phyloP scores from a whole-genome alignment of 306 rosid genomes.

The Pyrus bretschneideri region DNA sequence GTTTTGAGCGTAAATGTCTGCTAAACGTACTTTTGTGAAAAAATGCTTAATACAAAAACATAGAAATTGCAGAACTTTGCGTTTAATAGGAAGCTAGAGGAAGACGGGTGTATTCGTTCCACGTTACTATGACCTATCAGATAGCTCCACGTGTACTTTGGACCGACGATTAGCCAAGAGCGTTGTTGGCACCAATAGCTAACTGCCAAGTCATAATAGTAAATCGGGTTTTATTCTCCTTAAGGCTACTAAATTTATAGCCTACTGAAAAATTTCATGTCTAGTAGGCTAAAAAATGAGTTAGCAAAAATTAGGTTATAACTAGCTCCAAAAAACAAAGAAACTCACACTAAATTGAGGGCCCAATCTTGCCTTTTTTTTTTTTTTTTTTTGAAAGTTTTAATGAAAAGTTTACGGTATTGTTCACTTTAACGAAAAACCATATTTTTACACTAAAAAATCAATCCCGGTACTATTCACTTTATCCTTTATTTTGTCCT shows the following conservation, averaged over 20 bases:
- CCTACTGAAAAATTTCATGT: background rate
- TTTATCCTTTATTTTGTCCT: too few relatives aligned
- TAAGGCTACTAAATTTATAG: background rate
- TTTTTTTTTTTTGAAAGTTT: too few relatives aligned
- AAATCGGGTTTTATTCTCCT: too few relatives aligned
- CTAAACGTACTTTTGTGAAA: background rate
- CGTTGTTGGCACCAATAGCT: background rate
- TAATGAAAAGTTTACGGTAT: too few relatives aligned
- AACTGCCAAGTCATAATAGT: slow-evolving; percentile 9
- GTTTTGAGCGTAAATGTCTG: background rate
- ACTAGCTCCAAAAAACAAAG: too few relatives aligned
- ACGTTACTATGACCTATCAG: slow-evolving; percentile 41
- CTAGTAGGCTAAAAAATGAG: too few relatives aligned
- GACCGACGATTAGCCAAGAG: background rate
- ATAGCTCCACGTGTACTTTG: slow-evolving; percentile 27
- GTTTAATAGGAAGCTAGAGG: background rate
- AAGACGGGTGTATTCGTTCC: slow-evolving; percentile 21
- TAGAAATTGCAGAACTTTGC: background rate
- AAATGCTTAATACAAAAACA: background rate
- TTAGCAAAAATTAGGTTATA: too few relatives aligned
- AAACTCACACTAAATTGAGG: too few relatives aligned
- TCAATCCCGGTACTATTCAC: too few relatives aligned
- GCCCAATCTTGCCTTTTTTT: too few relatives aligned
- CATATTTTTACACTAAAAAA: too few relatives aligned
- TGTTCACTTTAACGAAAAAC: too few relatives aligned